Evolutionary conservation across 2,329 filamentous ascomycete genomes (phyloP), one percentile per base, ranked within the genome.

Genomic region (Phyllosticta capitalensis): DNA sequence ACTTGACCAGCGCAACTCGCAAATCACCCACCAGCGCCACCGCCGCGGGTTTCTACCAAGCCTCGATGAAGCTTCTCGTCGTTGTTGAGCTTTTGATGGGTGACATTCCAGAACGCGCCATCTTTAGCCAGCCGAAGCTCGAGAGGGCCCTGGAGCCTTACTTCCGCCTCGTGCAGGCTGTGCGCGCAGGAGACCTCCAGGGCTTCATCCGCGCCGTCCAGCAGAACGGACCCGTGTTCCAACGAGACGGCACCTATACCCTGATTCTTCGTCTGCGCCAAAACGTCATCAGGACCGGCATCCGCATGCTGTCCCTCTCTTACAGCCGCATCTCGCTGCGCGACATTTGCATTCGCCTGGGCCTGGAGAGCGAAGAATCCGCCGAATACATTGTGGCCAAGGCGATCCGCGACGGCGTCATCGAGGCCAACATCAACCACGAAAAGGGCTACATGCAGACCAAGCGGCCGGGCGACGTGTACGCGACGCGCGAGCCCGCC

Each of bases 301-400:
- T 99, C 64, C 90, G 94, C 67, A 96, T 97, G 91, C 95, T 99
- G 84, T 97, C 92, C 49, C 81, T 99, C 64, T 96, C 92, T 20
- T 99, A 99, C 79, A 96, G 92, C 62, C 89, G 92, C 63, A 99
- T 99, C 69, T 96, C 92, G 1, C 83, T 99, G 59, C 88, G 94
- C 61, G 94, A 99, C 71, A 99, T 99, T 66, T 99, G 94, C 78
- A 91, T 97, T 61, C 89, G 94, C 54, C 81, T 99, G 55, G 91
- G 95, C 56, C 81, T 99, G 9, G 90, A 94, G 65, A 95, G 89
- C 67, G 94, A 99, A 73, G 94, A 99, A 79, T 96, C 90, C 50
- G 94, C 94, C 10, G 94, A 99, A 77, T 99, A 99, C 75, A 99
- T 99, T 72, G 94, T 97, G 38, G 94, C 94, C 65, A 99, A 99